Conservation (phyloP, 2,329 filamentous ascomycete species). For the Penicillium verrucosum region DNA sequence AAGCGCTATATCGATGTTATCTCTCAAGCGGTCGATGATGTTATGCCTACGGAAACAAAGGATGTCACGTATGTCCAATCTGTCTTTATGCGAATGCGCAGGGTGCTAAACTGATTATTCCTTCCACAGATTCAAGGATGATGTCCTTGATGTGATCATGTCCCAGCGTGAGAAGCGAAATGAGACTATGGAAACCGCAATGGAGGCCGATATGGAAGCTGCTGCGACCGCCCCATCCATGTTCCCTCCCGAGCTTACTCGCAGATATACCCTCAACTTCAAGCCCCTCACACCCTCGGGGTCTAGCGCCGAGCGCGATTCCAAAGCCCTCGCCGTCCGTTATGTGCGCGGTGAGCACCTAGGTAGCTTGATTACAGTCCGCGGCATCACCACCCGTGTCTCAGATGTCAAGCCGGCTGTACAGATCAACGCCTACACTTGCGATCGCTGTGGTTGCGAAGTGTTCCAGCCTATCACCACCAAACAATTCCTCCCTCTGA, state of each 20-base stretch:
- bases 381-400: slow-evolving; percentile 90
- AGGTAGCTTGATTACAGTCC: slow-evolving; percentile 86
- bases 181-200: slow-evolving; percentile 66
- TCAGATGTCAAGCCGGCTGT: slow-evolving; percentile 97
- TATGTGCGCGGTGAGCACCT: slow-evolving; percentile 91
- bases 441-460: slow-evolving; percentile 92
- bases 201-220: slow-evolving; percentile 63
- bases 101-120: slow-evolving; percentile 19
- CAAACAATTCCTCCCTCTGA: slow-evolving; percentile 84
- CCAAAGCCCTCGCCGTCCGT: slow-evolving; percentile 78
- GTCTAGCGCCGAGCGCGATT: slow-evolving; percentile 57
- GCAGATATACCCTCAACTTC: slow-evolving; percentile 93
- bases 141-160: slow-evolving; percentile 95
- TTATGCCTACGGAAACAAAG: slow-evolving; percentile 72
- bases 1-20: slow-evolving; percentile 94
- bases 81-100: background rate
- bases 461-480: slow-evolving; percentile 94
- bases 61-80: slow-evolving; percentile 65
- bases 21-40: slow-evolving; percentile 80
- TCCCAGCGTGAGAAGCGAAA: slow-evolving; percentile 85
- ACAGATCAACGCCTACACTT: slow-evolving; percentile 97
- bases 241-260: slow-evolving; percentile 87
- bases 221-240: slow-evolving; percentile 63
- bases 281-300: slow-evolving; percentile 77
- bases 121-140: slow-evolving; percentile 79